Evolutionary conservation across 2,329 filamentous ascomycete genomes (phyloP), one percentile per base, ranked within the genome.

Genomic region (Laburnicola sp.): DNA sequence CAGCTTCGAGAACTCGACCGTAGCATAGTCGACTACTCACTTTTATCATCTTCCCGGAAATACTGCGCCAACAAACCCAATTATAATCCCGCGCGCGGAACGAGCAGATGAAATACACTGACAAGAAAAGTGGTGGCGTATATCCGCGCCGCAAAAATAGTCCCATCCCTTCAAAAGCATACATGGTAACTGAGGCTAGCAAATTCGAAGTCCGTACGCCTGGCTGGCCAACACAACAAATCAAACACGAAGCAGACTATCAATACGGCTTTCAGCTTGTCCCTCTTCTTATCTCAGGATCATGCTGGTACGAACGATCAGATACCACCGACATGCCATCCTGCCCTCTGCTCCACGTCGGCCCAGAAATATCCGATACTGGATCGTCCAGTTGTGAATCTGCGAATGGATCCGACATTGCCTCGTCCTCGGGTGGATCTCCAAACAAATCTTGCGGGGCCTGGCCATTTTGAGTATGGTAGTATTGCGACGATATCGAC

Each of bases 291-390:
- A 60, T 48, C 9, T 62, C 50, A 23, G 66, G 62, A n/a, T 69
- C 66, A 4, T 64, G 38, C 32, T 71, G 67, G 38, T 70, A 68
- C 6, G 67, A 71, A 6, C 70, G 35, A 31, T 72, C 66, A 2
- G 66, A 70, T 30, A 71, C 62, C 3, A 56, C 59, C 6, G 64
- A 70, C 58, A 69, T 56, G 1, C 46, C 50, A 39, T 71, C 65
- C 1, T 50, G 51, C 9, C 50, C 32, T 35, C 59, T 55, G 41
- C 58, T 42, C 23, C 42, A 4, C 9, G 53, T 61, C 16, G 63
- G 61, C 1, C 59, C 62, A 6, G 65, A 70, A 0, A 70, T 16
- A 2, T 66, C 61, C 3, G 68, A 70, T 0, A 70, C 54, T 5
- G 58, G 56, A 35, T 71, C 65, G 22, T 69, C 63, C 16, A 66